Evolutionary conservation across 768 basidiomycete genomes (phyloP).

Genomic region (Obba rivulosa): DNA sequence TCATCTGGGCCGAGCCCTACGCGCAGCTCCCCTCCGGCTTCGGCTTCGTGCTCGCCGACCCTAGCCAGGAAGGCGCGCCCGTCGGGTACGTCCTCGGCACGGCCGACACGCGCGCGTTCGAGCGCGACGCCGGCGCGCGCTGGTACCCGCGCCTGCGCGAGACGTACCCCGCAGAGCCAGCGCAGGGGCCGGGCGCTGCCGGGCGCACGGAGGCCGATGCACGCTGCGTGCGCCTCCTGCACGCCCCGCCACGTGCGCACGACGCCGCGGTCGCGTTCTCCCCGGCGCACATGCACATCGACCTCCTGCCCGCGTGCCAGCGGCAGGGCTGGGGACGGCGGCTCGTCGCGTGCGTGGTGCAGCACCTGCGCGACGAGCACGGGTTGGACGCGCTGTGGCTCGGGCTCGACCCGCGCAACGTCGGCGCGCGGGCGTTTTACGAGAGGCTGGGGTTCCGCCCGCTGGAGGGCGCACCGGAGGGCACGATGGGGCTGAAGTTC

Average conservation of each 20-base stretch:
- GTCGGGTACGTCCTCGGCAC: constrained; percentile 74
- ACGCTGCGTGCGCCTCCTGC: constrained; percentile 31
- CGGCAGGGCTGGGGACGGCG: constrained; percentile 66
- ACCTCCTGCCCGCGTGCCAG: constrained; percentile 64
- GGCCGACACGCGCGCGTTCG: constrained; percentile 60
- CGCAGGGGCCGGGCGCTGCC: constrained; percentile 1
- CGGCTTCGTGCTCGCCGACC: constrained; percentile 64
- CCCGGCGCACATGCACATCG: constrained; percentile 71
- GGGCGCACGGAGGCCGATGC: constrained; percentile 33
- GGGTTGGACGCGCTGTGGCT: constrained; percentile 56
- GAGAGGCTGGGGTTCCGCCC: constrained; percentile 52
- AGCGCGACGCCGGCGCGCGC: constrained; percentile 42
- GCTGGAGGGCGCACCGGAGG: constrained; percentile 47
- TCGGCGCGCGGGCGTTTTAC: constrained; percentile 57
- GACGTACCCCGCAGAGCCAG: constrained; percentile 38
- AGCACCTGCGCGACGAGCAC: constrained; percentile 39
- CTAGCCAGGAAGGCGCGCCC: constrained; percentile 28
- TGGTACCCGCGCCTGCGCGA: constrained; percentile 66
- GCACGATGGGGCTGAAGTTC: constrained; percentile 53
- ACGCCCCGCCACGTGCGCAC: constrained; percentile 34
- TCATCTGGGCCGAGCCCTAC: constrained; percentile 75
- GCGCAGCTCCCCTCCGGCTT: constrained; percentile 58
- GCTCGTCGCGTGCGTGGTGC: constrained; percentile 51
- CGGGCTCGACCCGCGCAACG: constrained; percentile 62
- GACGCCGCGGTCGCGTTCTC: constrained; percentile 59